Base-by-base conservation (phyloP, 1,139 yeast species). In the Suhomyces guaymorum region DNA sequence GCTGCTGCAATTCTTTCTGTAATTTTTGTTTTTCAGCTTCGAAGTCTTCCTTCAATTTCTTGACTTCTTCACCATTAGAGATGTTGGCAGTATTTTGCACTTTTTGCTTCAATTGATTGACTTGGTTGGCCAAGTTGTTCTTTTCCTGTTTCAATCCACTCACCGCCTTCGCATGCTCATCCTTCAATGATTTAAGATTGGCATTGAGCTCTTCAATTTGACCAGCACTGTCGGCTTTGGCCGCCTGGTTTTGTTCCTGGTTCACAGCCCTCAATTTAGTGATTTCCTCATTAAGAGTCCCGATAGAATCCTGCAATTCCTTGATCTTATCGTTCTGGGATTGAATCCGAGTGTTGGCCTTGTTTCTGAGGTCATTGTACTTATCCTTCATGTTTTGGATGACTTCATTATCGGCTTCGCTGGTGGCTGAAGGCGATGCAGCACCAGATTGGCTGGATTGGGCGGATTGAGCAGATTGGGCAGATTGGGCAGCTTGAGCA, bases 321-420 rank as follows among this genome's bases (percentile, higher is more conserved):
- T 46, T 47, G 15, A 55, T 51, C 28, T 51, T 54, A 21, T 55
- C 59, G 26, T 55, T 53, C 28, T 47, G 52, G 4, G 53, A 42
- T 32, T 52, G 54, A 13, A 52, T 45, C 21, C 51, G 44, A 2
- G 52, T 40, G 22, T 49, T 47, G 10, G 61, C 59, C 60, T 49
- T 45, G 50, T 52, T 50, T 44, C 61, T 55, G 50, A 47, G 61
- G 36, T 54, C 59, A 45, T 56, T 66, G 33, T 55, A 57, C 57
- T 36, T 57, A 43, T 39, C 56, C 52, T 33, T 61, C 61, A 28
- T 51, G 50, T n/a, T 38, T 36, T 54, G 41, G 56, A 52, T 37
- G 43, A 42, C 40, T 44, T 49, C 55, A 21, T 44, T 26, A 30
- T 55, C 50, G 32, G 44, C 38, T 15, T 35, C 33, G 11, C 13